Conservation (phyloP, 768 basidiomycete species). For the Lyophyllum atratum region DNA sequence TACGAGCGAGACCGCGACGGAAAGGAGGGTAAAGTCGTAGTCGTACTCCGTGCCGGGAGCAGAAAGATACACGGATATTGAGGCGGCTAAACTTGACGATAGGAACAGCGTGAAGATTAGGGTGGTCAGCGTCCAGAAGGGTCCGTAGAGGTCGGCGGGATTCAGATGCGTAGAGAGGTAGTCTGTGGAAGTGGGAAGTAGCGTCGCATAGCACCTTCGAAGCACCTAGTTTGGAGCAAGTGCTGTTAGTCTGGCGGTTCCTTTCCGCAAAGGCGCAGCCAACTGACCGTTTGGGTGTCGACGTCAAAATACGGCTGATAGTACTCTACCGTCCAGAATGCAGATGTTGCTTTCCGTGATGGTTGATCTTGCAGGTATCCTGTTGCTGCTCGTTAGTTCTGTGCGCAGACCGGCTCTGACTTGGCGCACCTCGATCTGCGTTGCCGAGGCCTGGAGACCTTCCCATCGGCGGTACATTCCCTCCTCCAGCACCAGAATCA, state of each 20-base stretch:
- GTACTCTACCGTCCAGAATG: slow-evolving; percentile 83
- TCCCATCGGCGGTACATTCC: slow-evolving; percentile 26
- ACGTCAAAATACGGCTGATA: slow-evolving; percentile 90
- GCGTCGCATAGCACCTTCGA: slow-evolving; percentile 72
- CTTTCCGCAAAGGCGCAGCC: background rate
- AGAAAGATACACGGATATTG: slow-evolving; percentile 86
- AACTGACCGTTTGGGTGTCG: slow-evolving; percentile 70
- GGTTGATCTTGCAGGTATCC: slow-evolving; percentile 66
- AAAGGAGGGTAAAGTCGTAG: slow-evolving; percentile 86
- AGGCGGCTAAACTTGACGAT: slow-evolving; percentile 88
- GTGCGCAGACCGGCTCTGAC: background rate
- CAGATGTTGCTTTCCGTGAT: slow-evolving; percentile 44
- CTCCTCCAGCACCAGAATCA: slow-evolving; percentile 30
- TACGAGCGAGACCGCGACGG: slow-evolving; percentile 79
- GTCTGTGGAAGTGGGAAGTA: slow-evolving; percentile 70
- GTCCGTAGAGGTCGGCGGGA: slow-evolving; percentile 82
- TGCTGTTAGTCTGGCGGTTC: background rate
- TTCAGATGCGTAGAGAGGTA: slow-evolving; percentile 65
- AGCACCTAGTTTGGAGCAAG: slow-evolving; percentile 51
- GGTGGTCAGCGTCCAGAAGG: slow-evolving; percentile 98
- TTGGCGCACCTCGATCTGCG: slow-evolving; percentile 50
- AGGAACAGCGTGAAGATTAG: slow-evolving; percentile 92
- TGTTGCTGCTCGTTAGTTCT: slow-evolving; percentile 23
- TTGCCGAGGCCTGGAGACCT: slow-evolving; percentile 46
- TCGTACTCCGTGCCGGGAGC: slow-evolving; percentile 55